These are phyloP conservation scores for Populus simonii DNA, from an alignment of 345 rosid species.

Conservation along the genomic window DNA sequence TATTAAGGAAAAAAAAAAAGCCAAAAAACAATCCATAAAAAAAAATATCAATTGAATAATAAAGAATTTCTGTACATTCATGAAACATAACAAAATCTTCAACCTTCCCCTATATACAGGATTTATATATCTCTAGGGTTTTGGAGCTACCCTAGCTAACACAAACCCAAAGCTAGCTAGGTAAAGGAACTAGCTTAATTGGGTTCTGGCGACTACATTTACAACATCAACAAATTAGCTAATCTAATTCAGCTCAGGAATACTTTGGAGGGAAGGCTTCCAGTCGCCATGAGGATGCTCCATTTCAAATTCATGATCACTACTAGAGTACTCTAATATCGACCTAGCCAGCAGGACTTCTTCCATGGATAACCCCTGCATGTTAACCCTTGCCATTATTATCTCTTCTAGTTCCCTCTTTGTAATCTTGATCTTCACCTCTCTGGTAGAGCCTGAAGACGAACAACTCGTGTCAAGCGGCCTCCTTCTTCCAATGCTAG, in stretches of 20 bases:
- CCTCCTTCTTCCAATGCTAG: conserved; percentile 13
- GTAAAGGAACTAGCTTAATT: neutral
- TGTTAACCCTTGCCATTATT: conserved; percentile 37
- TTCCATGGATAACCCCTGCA: conserved; percentile 42
- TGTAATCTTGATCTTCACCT: conserved; percentile 69
- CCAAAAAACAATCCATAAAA: too few relatives aligned
- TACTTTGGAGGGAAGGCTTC: conserved; percentile 67
- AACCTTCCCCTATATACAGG: neutral
- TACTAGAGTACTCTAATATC: neutral
- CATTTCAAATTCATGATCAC: neutral
- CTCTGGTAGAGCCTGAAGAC: conserved; percentile 20
- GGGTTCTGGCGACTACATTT: neutral
- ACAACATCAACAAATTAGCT: neutral
- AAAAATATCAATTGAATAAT: too few relatives aligned
- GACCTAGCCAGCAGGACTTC: conserved; percentile 32
- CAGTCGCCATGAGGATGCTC: conserved; percentile 36
- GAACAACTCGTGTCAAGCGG: conserved; percentile 10
- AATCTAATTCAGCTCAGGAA: conserved; percentile 57
- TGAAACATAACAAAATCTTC: neutral
- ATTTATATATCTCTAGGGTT: neutral
- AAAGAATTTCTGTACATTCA: neutral
- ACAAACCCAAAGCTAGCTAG: too few relatives aligned
- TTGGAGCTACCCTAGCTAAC: neutral
- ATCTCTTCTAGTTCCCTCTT: conserved; percentile 64
- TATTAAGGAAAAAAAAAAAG: too few relatives aligned